Evolutionary conservation across 1,284 basidiomycete species (phyloP), one percentile per base, ranked within the genome.

Genomic region (Papiliotrema flavescens): DNA sequence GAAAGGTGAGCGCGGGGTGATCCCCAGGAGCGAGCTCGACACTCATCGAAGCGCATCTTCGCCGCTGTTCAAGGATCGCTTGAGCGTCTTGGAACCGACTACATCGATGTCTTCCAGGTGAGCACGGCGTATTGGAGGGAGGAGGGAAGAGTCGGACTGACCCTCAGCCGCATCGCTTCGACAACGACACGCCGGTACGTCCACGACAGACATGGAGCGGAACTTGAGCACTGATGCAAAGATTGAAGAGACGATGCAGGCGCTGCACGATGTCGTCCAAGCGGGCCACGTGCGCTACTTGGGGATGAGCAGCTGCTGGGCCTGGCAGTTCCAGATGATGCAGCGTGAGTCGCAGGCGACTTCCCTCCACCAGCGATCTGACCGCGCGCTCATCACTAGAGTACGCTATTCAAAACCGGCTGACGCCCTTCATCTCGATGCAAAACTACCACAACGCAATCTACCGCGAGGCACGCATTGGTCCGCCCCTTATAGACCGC

Each of bases 371-470:
- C 4, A 14, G 13, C 13, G 15, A 14, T 23, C 14, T 26, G 24
- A 19, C 35, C 4, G 8, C 22, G 20, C 8, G 22, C 19, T 39
- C 26, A 39, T 13, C 2, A 0, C 19, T 28, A 71, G 70, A 66
- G 46, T 74, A 74, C 55, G 74, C 74, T 4, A 64, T 72, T 43
- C 52, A 60, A 15, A 80, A 85, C 66, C 79, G 80, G 13, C 73
- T 84, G 17, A 85, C 83, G 0, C 83, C 81, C 0, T 85, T 85
- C 73, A 82, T 84, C 61, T 82, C 82, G 14, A 86, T 87, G 85
- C 86, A 88, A 70, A 85, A 85, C 52, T 61, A 64, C 41, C 65
- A 72, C 49, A 65, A 56, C 35, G 67, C 66, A 8, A 60, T 83
- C 28, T 85, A 85, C 59, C 77, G 84, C 14, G 84, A 86, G 62